Evolutionary conservation across 1,284 basidiomycete species (phyloP).

Genomic region (Vanrija humicola): DNA sequence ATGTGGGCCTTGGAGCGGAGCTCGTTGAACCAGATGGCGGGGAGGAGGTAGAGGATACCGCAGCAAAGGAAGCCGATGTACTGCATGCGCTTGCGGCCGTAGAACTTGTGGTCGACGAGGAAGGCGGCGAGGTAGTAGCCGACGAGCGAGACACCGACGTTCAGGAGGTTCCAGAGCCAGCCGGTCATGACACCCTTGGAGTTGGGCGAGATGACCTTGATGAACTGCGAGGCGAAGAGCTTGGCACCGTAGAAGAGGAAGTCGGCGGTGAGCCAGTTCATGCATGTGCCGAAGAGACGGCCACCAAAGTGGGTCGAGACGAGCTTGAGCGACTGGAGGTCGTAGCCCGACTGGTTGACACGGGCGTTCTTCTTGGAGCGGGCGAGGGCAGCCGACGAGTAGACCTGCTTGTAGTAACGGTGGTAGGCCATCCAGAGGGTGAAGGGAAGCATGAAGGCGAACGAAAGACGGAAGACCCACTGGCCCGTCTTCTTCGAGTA

Average conservation of each 20-base stretch:
- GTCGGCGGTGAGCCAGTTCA: conserved; percentile 55
- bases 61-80: conserved; percentile 53
- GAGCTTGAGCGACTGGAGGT: conserved; percentile 52
- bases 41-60: conserved; percentile 51
- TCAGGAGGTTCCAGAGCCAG: conserved; percentile 56
- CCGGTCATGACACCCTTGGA: conserved; percentile 46
- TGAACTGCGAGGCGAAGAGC: conserved; percentile 51
- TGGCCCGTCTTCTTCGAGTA: conserved; percentile 52
- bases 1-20: conserved; percentile 44
- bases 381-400: conserved; percentile 45
- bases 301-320: conserved; percentile 54
- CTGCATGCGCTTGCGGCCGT: conserved; percentile 53
- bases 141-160: conserved; percentile 51
- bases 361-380: conserved; percentile 51
- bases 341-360: conserved; percentile 54
- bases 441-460: conserved; percentile 53
- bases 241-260: conserved; percentile 54
- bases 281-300: conserved; percentile 53
- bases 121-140: conserved; percentile 57
- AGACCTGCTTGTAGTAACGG: conserved; percentile 53
- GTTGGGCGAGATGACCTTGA: conserved; percentile 52
- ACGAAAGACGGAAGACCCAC: conserved; percentile 56
- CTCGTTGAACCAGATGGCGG: conserved; percentile 45
- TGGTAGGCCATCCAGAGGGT: conserved; percentile 56
- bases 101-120: conserved; percentile 56